phyloP scores from a whole-genome alignment of 768 basidiomycete species.

The Ramaria sp. region DNA sequence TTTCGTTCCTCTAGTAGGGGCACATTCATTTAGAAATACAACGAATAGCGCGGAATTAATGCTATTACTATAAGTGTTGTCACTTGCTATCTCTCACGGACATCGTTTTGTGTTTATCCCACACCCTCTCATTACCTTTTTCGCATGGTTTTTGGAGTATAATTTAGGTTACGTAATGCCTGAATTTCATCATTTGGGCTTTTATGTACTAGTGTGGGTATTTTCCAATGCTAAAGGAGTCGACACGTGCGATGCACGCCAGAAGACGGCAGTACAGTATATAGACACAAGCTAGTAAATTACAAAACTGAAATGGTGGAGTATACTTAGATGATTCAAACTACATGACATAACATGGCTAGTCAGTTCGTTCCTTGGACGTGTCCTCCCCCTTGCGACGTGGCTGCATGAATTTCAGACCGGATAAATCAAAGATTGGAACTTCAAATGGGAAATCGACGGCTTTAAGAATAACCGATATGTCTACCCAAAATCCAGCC shows the following conservation, averaged over 20 bases:
- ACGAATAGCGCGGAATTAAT: background rate
- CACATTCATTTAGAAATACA: background rate
- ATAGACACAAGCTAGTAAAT: background rate
- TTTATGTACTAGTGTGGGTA: background rate
- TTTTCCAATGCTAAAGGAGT: no score
- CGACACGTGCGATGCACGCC: no score
- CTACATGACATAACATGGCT: background rate
- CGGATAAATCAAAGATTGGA: constrained; percentile 8
- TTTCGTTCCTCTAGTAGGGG: background rate
- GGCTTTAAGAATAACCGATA: constrained; percentile 5
- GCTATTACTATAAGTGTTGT: background rate
- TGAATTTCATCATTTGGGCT: background rate
- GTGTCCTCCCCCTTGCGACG: background rate
- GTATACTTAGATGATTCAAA: background rate
- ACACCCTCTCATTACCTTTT: background rate
- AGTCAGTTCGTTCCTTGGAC: background rate
- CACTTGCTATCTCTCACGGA: background rate
- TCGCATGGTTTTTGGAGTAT: background rate
- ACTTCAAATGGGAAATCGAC: constrained; percentile 7
- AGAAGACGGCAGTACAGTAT: background rate
- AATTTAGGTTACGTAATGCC: background rate
- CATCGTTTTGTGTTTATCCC: background rate
- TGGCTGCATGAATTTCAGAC: constrained; percentile 3
- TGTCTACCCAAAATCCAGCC: constrained; percentile 8
- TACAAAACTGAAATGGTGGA: no score